A percentile compares a stretch with the other conserved stretches of the same genome.
These are phyloP conservation scores for Podospora pseudopauciseta DNA, from an alignment of 495 filamentous ascomycete genomes.

Conservation along the genomic window DNA sequence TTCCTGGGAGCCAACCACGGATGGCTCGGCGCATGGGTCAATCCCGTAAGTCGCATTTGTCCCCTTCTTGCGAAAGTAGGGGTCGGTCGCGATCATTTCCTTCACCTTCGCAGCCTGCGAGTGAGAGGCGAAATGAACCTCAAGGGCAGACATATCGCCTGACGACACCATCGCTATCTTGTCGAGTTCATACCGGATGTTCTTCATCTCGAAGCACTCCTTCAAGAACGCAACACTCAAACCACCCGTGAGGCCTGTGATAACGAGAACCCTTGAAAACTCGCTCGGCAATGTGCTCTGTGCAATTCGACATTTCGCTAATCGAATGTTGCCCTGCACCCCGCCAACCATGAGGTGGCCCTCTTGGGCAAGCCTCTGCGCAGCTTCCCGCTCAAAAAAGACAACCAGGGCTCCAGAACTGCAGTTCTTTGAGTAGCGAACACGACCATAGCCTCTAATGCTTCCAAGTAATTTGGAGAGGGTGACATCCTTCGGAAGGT, in stretches of 20 bases:
- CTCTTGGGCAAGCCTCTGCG: not conserved
- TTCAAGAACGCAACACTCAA: not conserved
- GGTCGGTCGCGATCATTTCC: not conserved
- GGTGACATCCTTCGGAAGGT: slow-evolving; percentile 28
- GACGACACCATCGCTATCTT: not conserved
- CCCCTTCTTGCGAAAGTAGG: not conserved
- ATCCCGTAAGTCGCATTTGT: not conserved
- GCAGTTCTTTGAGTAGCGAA: slow-evolving; percentile 31
- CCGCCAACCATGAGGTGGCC: not conserved
- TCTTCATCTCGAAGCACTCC: not conserved
- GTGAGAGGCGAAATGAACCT: not conserved
- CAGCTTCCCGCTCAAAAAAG: slow-evolving; percentile 32
- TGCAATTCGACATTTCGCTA: not conserved
- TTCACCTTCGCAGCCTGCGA: not conserved
- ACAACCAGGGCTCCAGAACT: slow-evolving; percentile 34
- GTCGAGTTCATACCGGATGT: not conserved
- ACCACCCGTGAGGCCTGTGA: not conserved
- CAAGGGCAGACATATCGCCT: not conserved
- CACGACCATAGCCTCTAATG: slow-evolving; percentile 31
- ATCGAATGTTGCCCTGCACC: not conserved
- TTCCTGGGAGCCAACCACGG: not conserved
- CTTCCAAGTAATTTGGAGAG: slow-evolving; percentile 25
- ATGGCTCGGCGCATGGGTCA: not conserved
- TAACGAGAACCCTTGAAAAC: not conserved
- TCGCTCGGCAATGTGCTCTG: not conserved